Conservation (phyloP, 2,329 filamentous ascomycete genomes). For the Trichoderma harzianum region DNA sequence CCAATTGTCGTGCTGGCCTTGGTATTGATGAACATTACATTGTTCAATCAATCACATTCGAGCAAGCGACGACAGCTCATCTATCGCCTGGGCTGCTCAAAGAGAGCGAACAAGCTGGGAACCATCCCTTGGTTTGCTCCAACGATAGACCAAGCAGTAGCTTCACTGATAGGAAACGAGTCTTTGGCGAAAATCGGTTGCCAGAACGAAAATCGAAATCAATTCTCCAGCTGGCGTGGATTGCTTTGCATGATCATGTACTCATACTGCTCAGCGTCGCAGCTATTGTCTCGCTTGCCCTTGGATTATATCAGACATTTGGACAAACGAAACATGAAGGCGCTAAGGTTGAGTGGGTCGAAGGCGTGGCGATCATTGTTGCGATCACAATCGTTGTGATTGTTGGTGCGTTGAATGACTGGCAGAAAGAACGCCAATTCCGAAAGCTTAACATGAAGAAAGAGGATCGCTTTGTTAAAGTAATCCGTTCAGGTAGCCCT, state of each 20-base stretch:
- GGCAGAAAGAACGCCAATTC: conserved; percentile 66
- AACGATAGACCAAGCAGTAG: not conserved
- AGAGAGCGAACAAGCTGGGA: not conserved
- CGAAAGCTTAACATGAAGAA: conserved; percentile 60
- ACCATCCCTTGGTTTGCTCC: not conserved
- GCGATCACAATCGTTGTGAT: conserved; percentile 51
- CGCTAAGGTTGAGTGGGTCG: conserved; percentile 59
- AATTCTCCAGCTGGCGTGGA: conserved; percentile 71
- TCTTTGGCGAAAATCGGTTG: conserved; percentile 69
- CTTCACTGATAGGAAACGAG: conserved; percentile 59
- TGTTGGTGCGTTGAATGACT: conserved; percentile 63
- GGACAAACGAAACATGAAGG: conserved; percentile 40
- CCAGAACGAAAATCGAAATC: conserved; percentile 72
- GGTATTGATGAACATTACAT: conserved; percentile 65
- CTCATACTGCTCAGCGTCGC: conserved; percentile 64
- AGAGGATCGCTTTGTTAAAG: conserved; percentile 62
- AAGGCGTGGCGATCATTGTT: conserved; percentile 58
- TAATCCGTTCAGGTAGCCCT: conserved; percentile 63
- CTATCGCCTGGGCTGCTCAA: not conserved
- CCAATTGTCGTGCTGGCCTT: conserved; percentile 62
- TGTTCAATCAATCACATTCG: conserved; percentile 64
- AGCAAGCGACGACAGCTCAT: conserved; percentile 45
- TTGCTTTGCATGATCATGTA: conserved; percentile 58
- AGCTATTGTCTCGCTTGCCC: conserved; percentile 61
- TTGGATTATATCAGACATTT: conserved; percentile 66